These are phyloP conservation scores for Metschnikowia lachancei DNA, from an alignment of 805 yeast species.

Conservation along the genomic window DNA sequence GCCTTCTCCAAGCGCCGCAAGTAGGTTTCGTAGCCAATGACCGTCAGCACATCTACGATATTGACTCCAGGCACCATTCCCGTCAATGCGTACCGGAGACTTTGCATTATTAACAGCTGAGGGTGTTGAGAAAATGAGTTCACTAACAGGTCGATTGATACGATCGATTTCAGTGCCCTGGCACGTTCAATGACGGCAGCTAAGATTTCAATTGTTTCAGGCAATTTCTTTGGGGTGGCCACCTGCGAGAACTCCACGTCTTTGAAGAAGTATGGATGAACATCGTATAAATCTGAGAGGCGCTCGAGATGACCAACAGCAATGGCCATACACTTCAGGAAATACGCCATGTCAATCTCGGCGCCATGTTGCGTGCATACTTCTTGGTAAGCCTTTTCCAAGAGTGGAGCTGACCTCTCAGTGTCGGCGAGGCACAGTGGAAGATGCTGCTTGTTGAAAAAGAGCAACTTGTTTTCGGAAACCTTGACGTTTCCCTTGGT, in stretches of 20 bases:
- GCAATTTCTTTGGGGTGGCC: slow-evolving; percentile 13
- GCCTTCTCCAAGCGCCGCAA: slow-evolving; percentile 14
- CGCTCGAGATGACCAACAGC: slow-evolving; percentile 52
- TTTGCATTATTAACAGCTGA: slow-evolving; percentile 11
- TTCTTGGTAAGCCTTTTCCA: slow-evolving; percentile 28
- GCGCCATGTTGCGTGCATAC: slow-evolving; percentile 17
- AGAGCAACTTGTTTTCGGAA: slow-evolving; percentile 68
- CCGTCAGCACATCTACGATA: slow-evolving; percentile 52
- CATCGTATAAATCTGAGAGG: slow-evolving; percentile 48
- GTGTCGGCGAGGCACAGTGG: slow-evolving; percentile 40
- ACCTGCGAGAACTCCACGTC: slow-evolving; percentile 30
- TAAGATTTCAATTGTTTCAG: slow-evolving; percentile 15
- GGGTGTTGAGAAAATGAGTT: slow-evolving; percentile 2
- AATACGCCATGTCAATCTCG: slow-evolving; percentile 27
- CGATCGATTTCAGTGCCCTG: slow-evolving; percentile 1
- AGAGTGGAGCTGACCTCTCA: slow-evolving; percentile 32
- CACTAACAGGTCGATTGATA: slow-evolving; percentile 4
- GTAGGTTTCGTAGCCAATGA: slow-evolving; percentile 45
- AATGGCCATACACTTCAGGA: slow-evolving; percentile 39
- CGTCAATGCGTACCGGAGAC: slow-evolving; percentile 57
- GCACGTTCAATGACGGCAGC: slow-evolving; percentile 18
- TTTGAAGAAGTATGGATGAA: slow-evolving; percentile 50
- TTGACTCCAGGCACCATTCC: slow-evolving; percentile 71
- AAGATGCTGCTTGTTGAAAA: slow-evolving; percentile 74
- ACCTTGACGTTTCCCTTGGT: slow-evolving; percentile 95